Evolutionary conservation across 768 basidiomycete species (phyloP).

Genomic region (Termitomyces eurrhizus): DNA sequence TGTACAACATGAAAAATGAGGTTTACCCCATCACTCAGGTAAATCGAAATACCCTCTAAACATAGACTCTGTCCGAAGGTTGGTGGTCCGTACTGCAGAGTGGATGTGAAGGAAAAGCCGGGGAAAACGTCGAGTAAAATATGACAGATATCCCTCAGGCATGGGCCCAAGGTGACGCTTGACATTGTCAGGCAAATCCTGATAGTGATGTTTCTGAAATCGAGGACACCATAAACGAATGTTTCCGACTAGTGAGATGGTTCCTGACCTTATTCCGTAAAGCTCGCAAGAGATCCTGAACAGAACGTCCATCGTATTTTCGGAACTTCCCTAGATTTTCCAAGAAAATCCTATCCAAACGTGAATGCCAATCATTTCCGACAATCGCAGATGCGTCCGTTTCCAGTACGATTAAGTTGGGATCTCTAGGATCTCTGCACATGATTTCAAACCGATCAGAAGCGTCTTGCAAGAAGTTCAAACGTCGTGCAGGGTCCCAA

Average conservation of each 20-base stretch:
- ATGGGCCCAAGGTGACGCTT: constrained; percentile 86
- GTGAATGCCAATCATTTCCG: constrained; percentile 85
- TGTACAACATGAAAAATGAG: constrained; percentile 2
- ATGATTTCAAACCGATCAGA: constrained; percentile 98
- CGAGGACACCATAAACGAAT: background rate
- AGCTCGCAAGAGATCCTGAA: constrained; percentile 90
- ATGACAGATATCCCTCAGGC: constrained; percentile 88
- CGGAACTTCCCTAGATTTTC: constrained; percentile 96
- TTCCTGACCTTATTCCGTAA: constrained; percentile 86
- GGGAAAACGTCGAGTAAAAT: constrained; percentile 94
- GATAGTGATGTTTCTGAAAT: constrained; percentile 91
- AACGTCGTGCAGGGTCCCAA: constrained; percentile 84
- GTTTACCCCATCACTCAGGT: constrained; percentile 19
- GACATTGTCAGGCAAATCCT: constrained; percentile 91
- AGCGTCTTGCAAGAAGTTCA: constrained; percentile 95
- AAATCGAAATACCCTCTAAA: constrained; percentile 88
- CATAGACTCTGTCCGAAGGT: constrained; percentile 81
- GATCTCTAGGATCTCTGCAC: constrained; percentile 87
- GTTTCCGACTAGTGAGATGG: background rate
- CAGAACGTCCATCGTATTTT: constrained; percentile 89
- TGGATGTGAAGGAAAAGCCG: constrained; percentile 90
- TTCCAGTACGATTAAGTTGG: constrained; percentile 73
- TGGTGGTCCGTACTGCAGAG: constrained; percentile 66
- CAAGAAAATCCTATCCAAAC: constrained; percentile 84
- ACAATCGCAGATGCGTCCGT: constrained; percentile 65